phyloP scores from a whole-genome alignment of 176 grass and related monocot genomes.

The Musa beccarii region DNA sequence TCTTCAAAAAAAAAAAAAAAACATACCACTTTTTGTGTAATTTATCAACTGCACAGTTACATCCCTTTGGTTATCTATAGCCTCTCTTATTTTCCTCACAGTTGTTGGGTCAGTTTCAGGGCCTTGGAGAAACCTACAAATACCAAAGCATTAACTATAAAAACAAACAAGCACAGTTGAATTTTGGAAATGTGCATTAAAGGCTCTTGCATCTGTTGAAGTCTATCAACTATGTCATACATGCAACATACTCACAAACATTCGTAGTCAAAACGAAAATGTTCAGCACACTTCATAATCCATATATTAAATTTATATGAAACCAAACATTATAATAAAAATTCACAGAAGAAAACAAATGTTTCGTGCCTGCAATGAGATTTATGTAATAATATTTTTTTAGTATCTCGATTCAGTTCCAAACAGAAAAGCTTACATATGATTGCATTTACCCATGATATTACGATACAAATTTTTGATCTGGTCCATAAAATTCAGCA shows the following conservation, averaged over 20 bases:
- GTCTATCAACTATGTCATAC: background rate
- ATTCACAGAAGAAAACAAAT: background rate
- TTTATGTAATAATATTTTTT: background rate
- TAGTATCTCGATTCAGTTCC: background rate
- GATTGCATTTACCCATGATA: background rate
- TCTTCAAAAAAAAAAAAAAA: background rate
- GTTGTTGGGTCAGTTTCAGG: constrained; percentile 68
- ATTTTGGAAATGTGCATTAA: background rate
- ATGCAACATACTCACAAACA: background rate
- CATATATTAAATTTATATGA: background rate
- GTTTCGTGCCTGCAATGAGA: background rate
- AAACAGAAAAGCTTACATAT: too few relatives aligned
- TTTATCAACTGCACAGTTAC: constrained; percentile 93
- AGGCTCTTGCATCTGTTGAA: background rate
- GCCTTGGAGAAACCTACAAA: constrained; percentile 75
- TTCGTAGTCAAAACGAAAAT: background rate
- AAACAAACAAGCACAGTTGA: background rate
- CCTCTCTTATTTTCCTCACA: constrained; percentile 83
- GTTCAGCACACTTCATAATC: background rate
- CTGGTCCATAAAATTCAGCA: background rate
- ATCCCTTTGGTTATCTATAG: constrained; percentile 80
- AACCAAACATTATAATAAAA: background rate
- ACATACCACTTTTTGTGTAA: constrained; percentile 82
- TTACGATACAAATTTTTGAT: background rate
- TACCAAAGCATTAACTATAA: constrained; percentile 4